Percentiles rank a stretch among this genome's conserved stretches.
Evolutionary conservation across 1,284 basidiomycete species (phyloP).

Genomic region (Entoloma clypeatum): DNA sequence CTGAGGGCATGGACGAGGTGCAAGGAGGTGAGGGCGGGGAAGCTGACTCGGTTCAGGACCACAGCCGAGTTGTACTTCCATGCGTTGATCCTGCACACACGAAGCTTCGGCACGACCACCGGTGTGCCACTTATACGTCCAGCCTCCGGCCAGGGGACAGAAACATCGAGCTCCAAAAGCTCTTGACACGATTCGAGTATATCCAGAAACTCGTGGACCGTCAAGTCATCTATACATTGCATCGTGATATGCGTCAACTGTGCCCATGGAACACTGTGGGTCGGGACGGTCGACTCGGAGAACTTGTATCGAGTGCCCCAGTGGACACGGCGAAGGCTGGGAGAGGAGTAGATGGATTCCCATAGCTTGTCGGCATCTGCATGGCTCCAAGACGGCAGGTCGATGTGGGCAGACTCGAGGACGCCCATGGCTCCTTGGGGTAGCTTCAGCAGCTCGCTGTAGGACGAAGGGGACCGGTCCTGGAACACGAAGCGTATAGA

Average conservation of each 20-base stretch:
- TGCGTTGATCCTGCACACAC: conserved; percentile 9
- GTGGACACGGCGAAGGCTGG: conserved; percentile 1
- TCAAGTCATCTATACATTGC: background rate
- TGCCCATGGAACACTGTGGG: conserved; percentile 8
- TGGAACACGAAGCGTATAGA: conserved; percentile 2
- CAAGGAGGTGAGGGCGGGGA: conserved; percentile 6
- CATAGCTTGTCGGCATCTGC: background rate
- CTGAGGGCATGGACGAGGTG: conserved; percentile 4
- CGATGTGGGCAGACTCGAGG: conserved; percentile 7
- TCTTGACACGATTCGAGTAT: conserved; percentile 3
- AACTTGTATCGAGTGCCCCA: conserved; percentile 1
- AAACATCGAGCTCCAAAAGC: conserved; percentile 8
- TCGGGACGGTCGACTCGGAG: background rate
- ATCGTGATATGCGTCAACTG: conserved; percentile 11
- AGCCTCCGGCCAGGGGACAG: conserved; percentile 2
- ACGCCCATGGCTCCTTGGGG: background rate
- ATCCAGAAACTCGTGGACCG: background rate
- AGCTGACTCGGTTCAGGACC: conserved; percentile 3
- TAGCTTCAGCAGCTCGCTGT: background rate
- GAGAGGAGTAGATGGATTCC: conserved; percentile 4
- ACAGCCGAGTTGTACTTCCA: conserved; percentile 2
- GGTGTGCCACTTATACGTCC: background rate
- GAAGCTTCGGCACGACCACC: conserved; percentile 10
- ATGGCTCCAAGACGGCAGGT: background rate
- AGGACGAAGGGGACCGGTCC: background rate